Percentiles rank a stretch among this genome's conserved stretches.
phyloP scores from a whole-genome alignment of 148 eudicot genomes.

The Agrostemma githago region DNA sequence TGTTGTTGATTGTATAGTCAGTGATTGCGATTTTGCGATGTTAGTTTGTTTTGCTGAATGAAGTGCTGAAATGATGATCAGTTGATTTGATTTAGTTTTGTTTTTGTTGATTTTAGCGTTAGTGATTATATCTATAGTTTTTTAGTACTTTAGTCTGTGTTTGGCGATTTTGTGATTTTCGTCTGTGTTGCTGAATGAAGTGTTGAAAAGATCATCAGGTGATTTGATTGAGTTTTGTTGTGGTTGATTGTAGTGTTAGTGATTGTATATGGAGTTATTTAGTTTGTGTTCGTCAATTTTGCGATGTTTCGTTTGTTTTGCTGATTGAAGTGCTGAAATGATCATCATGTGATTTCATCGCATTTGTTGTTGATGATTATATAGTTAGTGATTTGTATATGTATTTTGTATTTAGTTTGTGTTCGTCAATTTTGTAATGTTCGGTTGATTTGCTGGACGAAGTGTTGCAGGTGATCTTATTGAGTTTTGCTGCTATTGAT shows the following conservation, averaged over 20 bases:
- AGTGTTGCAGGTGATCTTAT: too few relatives aligned
- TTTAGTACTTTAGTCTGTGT: too few relatives aligned
- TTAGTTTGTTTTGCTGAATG: neutral
- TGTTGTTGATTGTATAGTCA: neutral
- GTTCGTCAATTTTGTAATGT: neutral
- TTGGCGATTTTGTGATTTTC: neutral
- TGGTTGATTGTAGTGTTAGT: neutral
- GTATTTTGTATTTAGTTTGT: neutral
- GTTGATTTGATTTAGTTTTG: neutral
- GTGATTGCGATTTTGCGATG: neutral
- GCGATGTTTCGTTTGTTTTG: neutral
- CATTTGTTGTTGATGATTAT: neutral
- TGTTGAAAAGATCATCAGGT: neutral
- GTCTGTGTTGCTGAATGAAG: neutral
- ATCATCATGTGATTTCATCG: neutral
- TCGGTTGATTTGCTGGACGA: neutral
- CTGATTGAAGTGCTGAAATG: slow-evolving; percentile 7
- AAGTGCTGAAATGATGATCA: neutral
- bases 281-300: too few relatives aligned
- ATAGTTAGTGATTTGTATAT: neutral
- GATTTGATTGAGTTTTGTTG: neutral
- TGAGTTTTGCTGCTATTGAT: too few relatives aligned
- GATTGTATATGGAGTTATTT: neutral
- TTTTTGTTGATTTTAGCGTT: too few relatives aligned
- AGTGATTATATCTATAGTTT: too few relatives aligned